Base-by-base conservation (phyloP, 208 protist species). In the Polymyxa betae region DNA sequence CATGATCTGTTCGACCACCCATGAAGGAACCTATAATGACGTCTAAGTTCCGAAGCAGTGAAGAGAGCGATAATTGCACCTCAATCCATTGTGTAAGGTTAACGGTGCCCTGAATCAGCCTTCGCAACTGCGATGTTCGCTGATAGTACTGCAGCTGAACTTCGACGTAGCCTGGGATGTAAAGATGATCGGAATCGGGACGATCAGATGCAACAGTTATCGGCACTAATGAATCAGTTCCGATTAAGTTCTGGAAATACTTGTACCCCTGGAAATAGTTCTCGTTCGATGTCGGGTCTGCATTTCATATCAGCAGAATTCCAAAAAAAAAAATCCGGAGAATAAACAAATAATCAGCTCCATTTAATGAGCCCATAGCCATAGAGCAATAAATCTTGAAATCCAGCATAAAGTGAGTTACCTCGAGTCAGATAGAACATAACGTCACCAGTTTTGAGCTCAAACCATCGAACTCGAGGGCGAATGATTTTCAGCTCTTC, bases 401-500 rank as follows among this genome's bases (percentile, higher is more conserved):
- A n/a, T n/a, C n/a, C n/a, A n/a, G n/a, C n/a, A n/a, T n/a, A n/a
- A n/a, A n/a, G n/a, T n/a, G n/a, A n/a, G n/a, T n/a, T n/a, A 82
- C 72, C 72, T 82, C 40, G 72, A 40, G 35, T 82, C 35, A 82
- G n/a, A 35, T 45, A 82, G n/a, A 82, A 82, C 72, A 82, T 5
- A 16, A 35, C 35, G 72, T 12, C 16, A 5, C 40, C 72, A 5
- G 72, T 38, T 40, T 35, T 12, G 16, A 82, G 10, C 40, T 82
- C 72, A 43, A 82, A 82, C 72, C 72, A 82, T 5, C 72, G 72
- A 35, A 82, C 72, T 43, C 40, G 72, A 82, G 72, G 72, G 12
- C 35, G 35, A 82, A 82, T 82, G 72, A 82, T 43, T 5, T 35
- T 5, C 72, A 82, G n/a, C 72, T 82, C 72, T 35, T 82, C 72